A percentile compares a stretch with the other conserved stretches of the same genome.
phyloP scores from a whole-genome alignment of 371 early-diverging fungal genomes.

The Apophysomyces variabilis region DNA sequence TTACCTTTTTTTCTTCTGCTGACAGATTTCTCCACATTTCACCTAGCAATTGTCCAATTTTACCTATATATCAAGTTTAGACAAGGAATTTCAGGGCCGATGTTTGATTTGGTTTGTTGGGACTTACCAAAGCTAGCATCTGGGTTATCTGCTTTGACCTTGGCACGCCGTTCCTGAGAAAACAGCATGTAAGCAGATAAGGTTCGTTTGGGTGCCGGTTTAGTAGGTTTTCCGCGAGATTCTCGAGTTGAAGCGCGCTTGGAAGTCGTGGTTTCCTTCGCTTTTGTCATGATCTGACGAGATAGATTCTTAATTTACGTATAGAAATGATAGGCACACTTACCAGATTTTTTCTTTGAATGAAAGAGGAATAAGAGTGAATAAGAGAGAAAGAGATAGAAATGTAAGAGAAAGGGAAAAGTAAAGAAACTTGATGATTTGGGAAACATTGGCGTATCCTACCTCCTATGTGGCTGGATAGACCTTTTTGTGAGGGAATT shows the following conservation, averaged over 20 bases:
- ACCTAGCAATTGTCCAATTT: constrained; percentile 81
- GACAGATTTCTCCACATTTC: constrained; percentile 74
- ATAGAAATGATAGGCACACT: neutral
- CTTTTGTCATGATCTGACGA: constrained; percentile 3
- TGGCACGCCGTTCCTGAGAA: constrained; percentile 71
- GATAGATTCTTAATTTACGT: neutral
- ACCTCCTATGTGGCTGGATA: neutral
- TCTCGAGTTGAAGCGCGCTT: constrained; percentile 16
- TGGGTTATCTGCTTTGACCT: constrained; percentile 78
- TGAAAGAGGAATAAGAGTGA: constrained; percentile 1
- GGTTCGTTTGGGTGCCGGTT: constrained; percentile 73
- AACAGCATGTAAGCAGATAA: constrained; percentile 85
- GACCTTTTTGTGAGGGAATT: too few species aligned
- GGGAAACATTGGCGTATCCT: neutral
- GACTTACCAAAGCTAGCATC: constrained; percentile 75
- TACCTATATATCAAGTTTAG: constrained; percentile 37
- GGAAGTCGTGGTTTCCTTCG: constrained; percentile 20
- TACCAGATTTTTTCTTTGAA: neutral
- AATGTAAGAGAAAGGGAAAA: constrained; percentile 7
- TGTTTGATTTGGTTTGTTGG: too few species aligned
- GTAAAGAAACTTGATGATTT: neutral
- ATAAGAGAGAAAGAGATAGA: neutral
- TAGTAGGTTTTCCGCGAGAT: neutral
- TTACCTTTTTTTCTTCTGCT: constrained; percentile 68
- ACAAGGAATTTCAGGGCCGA: too few species aligned